Percentiles rank a stretch among this genome's conserved stretches.
Evolutionary conservation across 1,284 basidiomycete species (phyloP).

Genomic region (Puccinia novopanici): DNA sequence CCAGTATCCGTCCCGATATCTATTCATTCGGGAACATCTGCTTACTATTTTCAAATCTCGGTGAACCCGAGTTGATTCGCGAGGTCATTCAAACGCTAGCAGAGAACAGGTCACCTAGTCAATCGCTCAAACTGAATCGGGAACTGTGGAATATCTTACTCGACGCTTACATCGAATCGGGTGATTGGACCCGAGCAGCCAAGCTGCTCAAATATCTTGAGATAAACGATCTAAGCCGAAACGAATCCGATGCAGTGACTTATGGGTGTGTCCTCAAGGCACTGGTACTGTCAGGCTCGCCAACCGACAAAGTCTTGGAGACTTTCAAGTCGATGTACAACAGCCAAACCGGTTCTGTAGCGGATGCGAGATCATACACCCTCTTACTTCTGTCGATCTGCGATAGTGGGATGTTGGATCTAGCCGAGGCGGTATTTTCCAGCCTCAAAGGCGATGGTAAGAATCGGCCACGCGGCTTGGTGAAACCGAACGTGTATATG

Average conservation of each 20-base stretch:
- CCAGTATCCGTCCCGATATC: constrained; percentile 64
- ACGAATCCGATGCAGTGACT: constrained; percentile 64
- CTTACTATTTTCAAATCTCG: constrained; percentile 68
- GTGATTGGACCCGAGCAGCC: constrained; percentile 75
- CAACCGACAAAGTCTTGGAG: constrained; percentile 69
- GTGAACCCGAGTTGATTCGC: constrained; percentile 71
- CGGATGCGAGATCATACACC: constrained; percentile 72
- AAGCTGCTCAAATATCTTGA: constrained; percentile 72
- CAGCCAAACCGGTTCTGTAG: constrained; percentile 63
- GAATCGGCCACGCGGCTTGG: constrained; percentile 39
- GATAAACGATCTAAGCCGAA: constrained; percentile 57
- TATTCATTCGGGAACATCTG: constrained; percentile 73
- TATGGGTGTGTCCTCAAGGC: constrained; percentile 76
- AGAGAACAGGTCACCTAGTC: constrained; percentile 56
- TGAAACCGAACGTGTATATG: constrained; percentile 63
- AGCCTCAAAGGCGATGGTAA: constrained; percentile 56
- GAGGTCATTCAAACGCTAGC: constrained; percentile 69
- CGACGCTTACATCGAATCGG: constrained; percentile 79
- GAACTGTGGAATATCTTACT: constrained; percentile 72
- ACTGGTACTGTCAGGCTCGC: constrained; percentile 76
- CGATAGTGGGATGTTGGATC: constrained; percentile 70
- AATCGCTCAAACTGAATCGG: constrained; percentile 67
- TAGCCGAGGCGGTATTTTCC: constrained; percentile 71
- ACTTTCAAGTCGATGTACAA: constrained; percentile 67
- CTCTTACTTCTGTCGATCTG: constrained; percentile 80